Evolutionary conservation across 805 yeast species (phyloP).

Genomic region (Soucietia sequanensis): DNA sequence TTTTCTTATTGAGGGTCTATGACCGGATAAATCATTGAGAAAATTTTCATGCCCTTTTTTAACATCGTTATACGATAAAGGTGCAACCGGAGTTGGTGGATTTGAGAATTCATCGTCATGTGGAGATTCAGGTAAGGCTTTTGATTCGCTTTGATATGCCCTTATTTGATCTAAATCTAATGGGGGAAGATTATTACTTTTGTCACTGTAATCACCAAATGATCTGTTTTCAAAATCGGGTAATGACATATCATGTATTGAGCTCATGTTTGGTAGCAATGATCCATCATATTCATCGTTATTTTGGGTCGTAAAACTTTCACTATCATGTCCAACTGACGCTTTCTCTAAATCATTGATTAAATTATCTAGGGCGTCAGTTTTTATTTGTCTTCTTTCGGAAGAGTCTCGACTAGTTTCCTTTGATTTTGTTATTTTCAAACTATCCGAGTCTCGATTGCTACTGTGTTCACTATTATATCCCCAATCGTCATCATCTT

Average conservation of each 20-base stretch:
- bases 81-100: constrained; percentile 22
- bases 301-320: background rate
- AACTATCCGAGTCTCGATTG: constrained; percentile 4
- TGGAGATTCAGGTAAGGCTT: too few species aligned
- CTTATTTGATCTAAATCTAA: constrained; percentile 1
- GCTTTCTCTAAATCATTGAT: constrained; percentile 34
- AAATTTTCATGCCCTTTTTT: constrained; percentile 22
- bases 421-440: background rate
- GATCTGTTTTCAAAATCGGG: constrained; percentile 27
- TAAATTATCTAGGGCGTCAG: constrained; percentile 36
- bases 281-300: background rate
- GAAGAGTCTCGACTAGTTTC: constrained; percentile 3
- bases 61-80: constrained; percentile 20
- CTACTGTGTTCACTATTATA: constrained; percentile 20
- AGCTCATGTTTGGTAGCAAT: constrained; percentile 21
- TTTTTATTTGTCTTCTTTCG: constrained; percentile 12
- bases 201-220: constrained; percentile 11
- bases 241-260: constrained; percentile 21
- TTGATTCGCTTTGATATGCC: too few species aligned
- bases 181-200: constrained; percentile 4
- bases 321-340: constrained; percentile 8
- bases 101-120: constrained; percentile 10
- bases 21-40: constrained; percentile 21
- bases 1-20: constrained; percentile 34
- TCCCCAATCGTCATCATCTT: constrained; percentile 26